These are phyloP conservation scores for Aspergillus pseudoterreus DNA, from an alignment of 2,329 filamentous ascomycete genomes.

Conservation along the genomic window DNA sequence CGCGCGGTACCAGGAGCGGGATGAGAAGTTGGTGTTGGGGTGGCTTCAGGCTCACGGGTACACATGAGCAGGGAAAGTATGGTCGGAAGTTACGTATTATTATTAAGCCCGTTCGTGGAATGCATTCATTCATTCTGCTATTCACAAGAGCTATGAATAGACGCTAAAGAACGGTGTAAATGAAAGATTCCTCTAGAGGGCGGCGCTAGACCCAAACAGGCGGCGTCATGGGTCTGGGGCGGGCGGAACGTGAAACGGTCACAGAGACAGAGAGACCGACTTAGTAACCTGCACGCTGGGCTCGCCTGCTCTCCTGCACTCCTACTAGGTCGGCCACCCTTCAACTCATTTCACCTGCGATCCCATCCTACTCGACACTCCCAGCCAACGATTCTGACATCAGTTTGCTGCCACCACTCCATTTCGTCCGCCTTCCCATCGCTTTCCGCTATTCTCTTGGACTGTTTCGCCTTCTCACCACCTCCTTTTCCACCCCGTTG, in stretches of 20 bases:
- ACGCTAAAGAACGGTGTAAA: too few species aligned
- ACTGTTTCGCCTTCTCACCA: background rate
- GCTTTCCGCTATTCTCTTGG: conserved; percentile 5
- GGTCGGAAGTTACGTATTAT: too few species aligned
- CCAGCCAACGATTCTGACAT: conserved; percentile 14
- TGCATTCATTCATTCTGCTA: too few species aligned
- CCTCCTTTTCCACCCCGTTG: background rate
- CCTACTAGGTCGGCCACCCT: conserved; percentile 11
- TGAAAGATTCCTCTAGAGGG: too few species aligned
- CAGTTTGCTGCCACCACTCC: conserved; percentile 7
- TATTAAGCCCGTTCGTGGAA: too few species aligned
- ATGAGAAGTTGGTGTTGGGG: conserved; percentile 67
- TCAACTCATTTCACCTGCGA: conserved; percentile 2
- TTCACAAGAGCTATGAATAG: too few species aligned
- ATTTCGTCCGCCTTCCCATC: background rate
- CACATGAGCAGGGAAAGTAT: conserved; percentile 29
- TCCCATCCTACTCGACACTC: conserved; percentile 15
- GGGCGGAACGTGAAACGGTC: conserved; percentile 21
- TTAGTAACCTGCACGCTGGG: conserved; percentile 21
- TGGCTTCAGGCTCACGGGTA: conserved; percentile 70
- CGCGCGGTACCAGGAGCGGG: conserved; percentile 76
- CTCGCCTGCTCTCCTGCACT: conserved; percentile 27
- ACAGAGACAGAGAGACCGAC: conserved; percentile 8
- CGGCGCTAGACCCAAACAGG: too few species aligned
- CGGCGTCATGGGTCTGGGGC: background rate